A percentile compares a stretch with the other conserved stretches of the same genome.
Conservation (phyloP, 2,329 filamentous ascomycete species). For the Talaromyces atroroseus region DNA sequence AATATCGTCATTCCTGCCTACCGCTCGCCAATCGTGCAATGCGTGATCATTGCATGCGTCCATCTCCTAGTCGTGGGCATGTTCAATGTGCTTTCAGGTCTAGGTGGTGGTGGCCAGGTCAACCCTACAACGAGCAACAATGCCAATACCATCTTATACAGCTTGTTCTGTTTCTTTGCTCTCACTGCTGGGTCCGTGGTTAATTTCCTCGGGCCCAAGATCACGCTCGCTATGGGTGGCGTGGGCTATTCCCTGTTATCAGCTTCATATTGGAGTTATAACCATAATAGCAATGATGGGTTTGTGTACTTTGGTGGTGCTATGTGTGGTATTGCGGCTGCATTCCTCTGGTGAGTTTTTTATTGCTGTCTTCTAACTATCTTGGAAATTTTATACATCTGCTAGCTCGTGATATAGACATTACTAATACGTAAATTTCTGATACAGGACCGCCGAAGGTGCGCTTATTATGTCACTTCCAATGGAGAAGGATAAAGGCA, state of each 20-base stretch:
- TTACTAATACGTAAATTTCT: background rate
- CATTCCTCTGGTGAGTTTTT: conserved; percentile 67
- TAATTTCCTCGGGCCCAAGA: conserved; percentile 67
- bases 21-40: conserved; percentile 16
- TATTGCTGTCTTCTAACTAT: background rate
- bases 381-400: no score
- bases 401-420: background rate
- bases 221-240: conserved; percentile 65
- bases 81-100: conserved; percentile 18
- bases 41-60: conserved; percentile 15
- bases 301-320: conserved; percentile 69
- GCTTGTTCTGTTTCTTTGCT: conserved; percentile 16
- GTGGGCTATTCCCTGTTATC: conserved; percentile 73
- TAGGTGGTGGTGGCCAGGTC: conserved; percentile 18
- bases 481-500: conserved; percentile 67
- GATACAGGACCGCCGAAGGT: conserved; percentile 60
- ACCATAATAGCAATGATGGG: conserved; percentile 60
- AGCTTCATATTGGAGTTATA: conserved; percentile 64
- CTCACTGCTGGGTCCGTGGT: conserved; percentile 48
- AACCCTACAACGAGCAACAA: conserved; percentile 17
- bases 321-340: conserved; percentile 71
- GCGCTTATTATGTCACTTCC: conserved; percentile 83
- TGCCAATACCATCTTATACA: conserved; percentile 17
- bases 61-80: conserved; percentile 18
- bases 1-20: conserved; percentile 15